A percentile compares a stretch with the other conserved stretches of the same genome.
These are phyloP conservation scores for Collybia nuda DNA, from an alignment of 768 basidiomycete species.

Conservation along the genomic window DNA sequence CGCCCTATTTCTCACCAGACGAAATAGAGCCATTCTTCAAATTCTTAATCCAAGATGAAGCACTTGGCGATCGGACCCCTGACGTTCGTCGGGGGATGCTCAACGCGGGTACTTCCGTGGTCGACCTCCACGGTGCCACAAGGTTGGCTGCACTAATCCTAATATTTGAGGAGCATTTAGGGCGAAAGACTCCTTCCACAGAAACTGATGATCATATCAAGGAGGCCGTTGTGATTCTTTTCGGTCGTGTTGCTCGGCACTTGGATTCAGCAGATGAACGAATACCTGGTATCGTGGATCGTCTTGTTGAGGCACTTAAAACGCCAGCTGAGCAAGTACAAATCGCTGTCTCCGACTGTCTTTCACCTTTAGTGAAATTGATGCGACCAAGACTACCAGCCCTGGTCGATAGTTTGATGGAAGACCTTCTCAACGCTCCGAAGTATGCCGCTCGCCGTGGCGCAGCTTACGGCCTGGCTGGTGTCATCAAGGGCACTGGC, in stretches of 20 bases:
- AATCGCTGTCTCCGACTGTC: constrained; percentile 93
- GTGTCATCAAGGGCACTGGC: constrained; percentile 89
- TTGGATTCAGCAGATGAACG: constrained; percentile 75
- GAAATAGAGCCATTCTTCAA: constrained; percentile 74
- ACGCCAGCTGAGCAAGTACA: constrained; percentile 97
- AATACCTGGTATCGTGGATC: constrained; percentile 78
- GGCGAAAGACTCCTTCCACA: constrained; percentile 49
- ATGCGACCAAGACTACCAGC: constrained; percentile 59
- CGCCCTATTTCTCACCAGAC: constrained; percentile 60
- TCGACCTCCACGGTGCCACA: constrained; percentile 79
- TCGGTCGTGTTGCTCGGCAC: constrained; percentile 90
- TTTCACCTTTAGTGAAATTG: constrained; percentile 79
- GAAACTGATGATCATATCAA: constrained; percentile 87
- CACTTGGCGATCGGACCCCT: constrained; percentile 80
- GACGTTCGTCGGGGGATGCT: constrained; percentile 89
- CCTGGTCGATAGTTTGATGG: constrained; percentile 77
- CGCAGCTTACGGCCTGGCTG: constrained; percentile 94
- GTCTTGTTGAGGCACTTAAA: constrained; percentile 85
- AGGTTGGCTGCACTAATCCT: constrained; percentile 73
- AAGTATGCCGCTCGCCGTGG: constrained; percentile 97
- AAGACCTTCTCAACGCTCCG: constrained; percentile 70
- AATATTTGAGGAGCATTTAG: constrained; percentile 80
- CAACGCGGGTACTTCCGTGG: constrained; percentile 75
- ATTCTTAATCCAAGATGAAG: constrained; percentile 84
- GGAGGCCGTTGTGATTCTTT: constrained; percentile 92